Evolutionary conservation across 2,329 filamentous ascomycete species (phyloP), one percentile per base, ranked within the genome.

Genomic region (Colletotrichum musicola): DNA sequence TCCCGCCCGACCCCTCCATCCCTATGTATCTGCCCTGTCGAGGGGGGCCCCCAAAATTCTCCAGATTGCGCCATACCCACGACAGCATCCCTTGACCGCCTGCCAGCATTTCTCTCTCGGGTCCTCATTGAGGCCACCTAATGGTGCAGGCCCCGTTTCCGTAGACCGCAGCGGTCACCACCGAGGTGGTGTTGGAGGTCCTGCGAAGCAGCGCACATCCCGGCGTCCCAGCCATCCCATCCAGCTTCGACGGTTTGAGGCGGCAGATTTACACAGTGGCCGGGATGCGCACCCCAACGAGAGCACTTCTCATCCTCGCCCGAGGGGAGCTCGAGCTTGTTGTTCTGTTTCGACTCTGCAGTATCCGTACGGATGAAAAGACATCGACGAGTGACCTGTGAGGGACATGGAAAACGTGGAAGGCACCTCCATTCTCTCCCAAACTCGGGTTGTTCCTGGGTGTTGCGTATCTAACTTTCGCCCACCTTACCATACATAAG

Each of bases 51-150:
- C 66, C 66, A 56, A 46, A 69, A 65, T 69, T 69, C 66, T 69
- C 66, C 66, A 69, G 66, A 69, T 69, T 69, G 66, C 66, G 56
- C 66, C 66, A 69, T 69, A 55, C 62, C 60, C 55, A 30, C 65
- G 62, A 61, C 65, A 40, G 65, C 35, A 46, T 49, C 54, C 54
- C 61, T 64, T 68, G 65, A 65, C 65, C 66, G 66, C 66, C 62
- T 69, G 55, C 62, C 62, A 50, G 16, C 65, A 56, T 46, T 54
- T 68, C 54, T 47, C 18, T 47, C 13, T 42, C 53, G 30, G 14
- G 9, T 47, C 44, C 22, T 46, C 30, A 35, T 49, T 60, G 49
- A 60, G 65, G 55, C 62, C 65, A 68, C 66, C 55, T 60, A 30
- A 53, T 47, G 30, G 54, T 20, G 46, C 49, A 49, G 46, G 20